phyloP scores from a whole-genome alignment of 371 early-diverging fungal species.

The Mortierella sp. region DNA sequence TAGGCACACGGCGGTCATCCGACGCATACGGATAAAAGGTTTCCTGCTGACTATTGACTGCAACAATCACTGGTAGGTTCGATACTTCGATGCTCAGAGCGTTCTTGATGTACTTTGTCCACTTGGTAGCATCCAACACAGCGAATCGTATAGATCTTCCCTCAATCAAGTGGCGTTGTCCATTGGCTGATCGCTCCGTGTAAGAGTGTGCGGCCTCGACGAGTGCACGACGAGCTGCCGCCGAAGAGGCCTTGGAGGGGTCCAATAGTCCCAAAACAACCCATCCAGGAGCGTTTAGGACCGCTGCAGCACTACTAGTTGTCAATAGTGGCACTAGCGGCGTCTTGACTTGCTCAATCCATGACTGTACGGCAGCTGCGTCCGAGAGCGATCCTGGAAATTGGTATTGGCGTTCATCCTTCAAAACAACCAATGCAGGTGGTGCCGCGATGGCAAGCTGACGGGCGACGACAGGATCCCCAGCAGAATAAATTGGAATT shows the following conservation, averaged over 20 bases:
- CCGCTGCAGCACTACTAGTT: conserved; percentile 12
- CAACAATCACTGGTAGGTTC: conserved; percentile 37
- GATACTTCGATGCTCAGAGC: conserved; percentile 21
- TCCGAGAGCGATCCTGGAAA: conserved; percentile 28
- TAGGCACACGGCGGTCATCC: conserved; percentile 35
- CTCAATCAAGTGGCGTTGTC: conserved; percentile 8
- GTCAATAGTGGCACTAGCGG: conserved; percentile 28
- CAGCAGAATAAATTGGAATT: conserved; percentile 18
- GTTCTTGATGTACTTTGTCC: conserved; percentile 40
- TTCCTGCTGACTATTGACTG: conserved; percentile 33
- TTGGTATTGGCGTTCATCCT: conserved; percentile 38
- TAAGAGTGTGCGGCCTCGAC: conserved; percentile 41
- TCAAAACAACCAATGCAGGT: conserved; percentile 31
- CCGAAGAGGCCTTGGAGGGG: conserved; percentile 12
- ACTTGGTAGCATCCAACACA: conserved; percentile 41
- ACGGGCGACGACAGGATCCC: conserved; percentile 20
- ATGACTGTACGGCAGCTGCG: conserved; percentile 21
- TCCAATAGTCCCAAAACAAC: conserved; percentile 38
- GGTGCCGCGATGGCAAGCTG: conserved; percentile 5
- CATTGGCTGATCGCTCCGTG: conserved; percentile 6
- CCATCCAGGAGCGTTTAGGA: conserved; percentile 31
- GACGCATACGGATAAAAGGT: conserved; percentile 21
- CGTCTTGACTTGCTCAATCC: conserved; percentile 27
- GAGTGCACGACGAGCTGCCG: conserved; percentile 17
- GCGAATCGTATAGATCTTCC: conserved; percentile 27